Evolutionary conservation across 2,329 filamentous ascomycete genomes (phyloP).

Genomic region (Epichloe coenophiala): DNA sequence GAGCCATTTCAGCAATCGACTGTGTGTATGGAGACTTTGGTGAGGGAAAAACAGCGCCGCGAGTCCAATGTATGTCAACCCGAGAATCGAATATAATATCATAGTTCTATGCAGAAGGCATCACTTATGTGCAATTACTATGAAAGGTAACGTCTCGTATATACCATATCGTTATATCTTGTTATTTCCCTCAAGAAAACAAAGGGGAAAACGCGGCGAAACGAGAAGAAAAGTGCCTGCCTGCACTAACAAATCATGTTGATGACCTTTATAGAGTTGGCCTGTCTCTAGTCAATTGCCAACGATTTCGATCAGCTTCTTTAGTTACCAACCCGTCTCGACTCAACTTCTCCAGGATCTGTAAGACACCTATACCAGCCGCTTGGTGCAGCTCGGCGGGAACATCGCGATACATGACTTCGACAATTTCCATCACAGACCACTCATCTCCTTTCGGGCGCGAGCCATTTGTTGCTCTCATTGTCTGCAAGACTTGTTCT

Average conservation of each 20-base stretch:
- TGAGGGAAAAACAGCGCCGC: no score
- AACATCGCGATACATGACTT: constrained; percentile 70
- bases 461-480: constrained; percentile 30
- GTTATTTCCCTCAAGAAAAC: no score
- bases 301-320: constrained; percentile 20
- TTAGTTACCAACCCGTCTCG: constrained; percentile 52
- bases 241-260: not conserved
- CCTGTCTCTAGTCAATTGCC: constrained; percentile 13
- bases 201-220: no score
- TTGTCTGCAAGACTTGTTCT: constrained; percentile 55
- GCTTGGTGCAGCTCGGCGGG: constrained; percentile 61
- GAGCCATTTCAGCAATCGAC: no score
- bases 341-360: constrained; percentile 69
- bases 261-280: constrained; percentile 10
- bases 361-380: constrained; percentile 61
- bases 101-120: no score
- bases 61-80: no score
- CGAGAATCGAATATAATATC: no score
- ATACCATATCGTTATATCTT: no score
- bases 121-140: no score
- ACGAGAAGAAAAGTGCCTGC: no score
- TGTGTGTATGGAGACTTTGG: no score
- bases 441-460: constrained; percentile 27
- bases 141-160: no score
- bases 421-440: constrained; percentile 73